phyloP scores from a whole-genome alignment of 2,329 filamentous ascomycete genomes.

The Ceratocystis eucalypticola region DNA sequence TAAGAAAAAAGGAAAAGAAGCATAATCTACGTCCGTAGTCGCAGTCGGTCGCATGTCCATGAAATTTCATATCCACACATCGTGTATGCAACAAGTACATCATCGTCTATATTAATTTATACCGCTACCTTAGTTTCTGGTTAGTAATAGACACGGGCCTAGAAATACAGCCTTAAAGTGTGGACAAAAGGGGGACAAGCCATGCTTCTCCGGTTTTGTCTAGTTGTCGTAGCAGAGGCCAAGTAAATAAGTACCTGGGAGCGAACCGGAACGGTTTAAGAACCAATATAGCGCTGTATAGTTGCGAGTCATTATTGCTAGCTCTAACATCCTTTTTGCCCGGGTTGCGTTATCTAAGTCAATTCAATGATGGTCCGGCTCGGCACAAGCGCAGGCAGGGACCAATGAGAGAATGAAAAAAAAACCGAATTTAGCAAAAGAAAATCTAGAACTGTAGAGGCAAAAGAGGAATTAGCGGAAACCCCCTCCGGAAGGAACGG shows the following conservation, averaged over 20 bases:
- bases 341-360: background rate
- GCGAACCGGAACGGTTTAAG: background rate
- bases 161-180: background rate
- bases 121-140: background rate
- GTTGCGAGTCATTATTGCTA: background rate
- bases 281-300: background rate
- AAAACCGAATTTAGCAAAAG: background rate
- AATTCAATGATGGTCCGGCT: background rate
- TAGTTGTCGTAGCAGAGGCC: background rate
- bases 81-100: background rate
- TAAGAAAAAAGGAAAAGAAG: background rate
- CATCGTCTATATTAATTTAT: background rate
- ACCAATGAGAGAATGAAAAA: background rate
- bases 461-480: background rate
- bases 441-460: background rate
- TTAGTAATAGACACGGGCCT: background rate
- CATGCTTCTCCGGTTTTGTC: background rate
- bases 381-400: background rate
- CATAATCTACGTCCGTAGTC: background rate
- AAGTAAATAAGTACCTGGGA: background rate
- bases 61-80: background rate
- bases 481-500: constrained; percentile 8
- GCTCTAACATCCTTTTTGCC: background rate
- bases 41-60: background rate
- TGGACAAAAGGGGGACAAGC: too few relatives aligned